Evolutionary conservation across 2,329 filamentous ascomycete species (phyloP).

Genomic region (Dothidotthia symphoricarpi): DNA sequence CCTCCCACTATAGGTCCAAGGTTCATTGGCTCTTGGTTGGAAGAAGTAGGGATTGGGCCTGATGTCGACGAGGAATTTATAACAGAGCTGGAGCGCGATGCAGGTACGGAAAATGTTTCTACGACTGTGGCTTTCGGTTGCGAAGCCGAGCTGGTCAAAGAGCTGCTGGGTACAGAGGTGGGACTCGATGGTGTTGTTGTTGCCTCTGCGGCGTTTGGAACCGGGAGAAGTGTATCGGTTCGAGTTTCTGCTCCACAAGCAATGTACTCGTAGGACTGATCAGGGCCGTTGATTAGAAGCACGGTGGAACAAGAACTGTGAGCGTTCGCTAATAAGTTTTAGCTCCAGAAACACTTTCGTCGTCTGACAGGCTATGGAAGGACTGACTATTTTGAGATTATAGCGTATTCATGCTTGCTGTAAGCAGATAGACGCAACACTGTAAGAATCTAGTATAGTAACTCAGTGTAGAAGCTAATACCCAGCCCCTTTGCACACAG

Average conservation of each 20-base stretch:
- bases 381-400: too few relatives aligned
- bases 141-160: conserved; percentile 1
- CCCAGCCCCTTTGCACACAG: too few relatives aligned
- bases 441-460: too few relatives aligned
- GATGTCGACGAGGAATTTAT: conserved; percentile 1
- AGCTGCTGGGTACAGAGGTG: conserved; percentile 3
- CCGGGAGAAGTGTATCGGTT: conserved; percentile 6
- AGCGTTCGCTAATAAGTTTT: conserved; percentile 2
- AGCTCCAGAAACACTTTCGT: neutral
- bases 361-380: neutral
- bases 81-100: conserved; percentile 2
- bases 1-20: conserved; percentile 12
- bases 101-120: conserved; percentile 4
- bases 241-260: conserved; percentile 10
- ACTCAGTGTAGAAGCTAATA: too few relatives aligned
- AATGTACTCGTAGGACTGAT: conserved; percentile 17
- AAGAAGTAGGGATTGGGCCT: neutral
- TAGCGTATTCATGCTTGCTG: too few relatives aligned
- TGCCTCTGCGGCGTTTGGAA: conserved; percentile 4
- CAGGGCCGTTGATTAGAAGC: conserved; percentile 11
- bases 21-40: conserved; percentile 3
- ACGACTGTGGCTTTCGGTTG: conserved; percentile 2
- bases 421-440: too few relatives aligned
- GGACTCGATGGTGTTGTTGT: conserved; percentile 8
- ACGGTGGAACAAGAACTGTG: conserved; percentile 13